Evolutionary conservation across 441 rosid species (phyloP).

Genomic region (Capsella rubella): DNA sequence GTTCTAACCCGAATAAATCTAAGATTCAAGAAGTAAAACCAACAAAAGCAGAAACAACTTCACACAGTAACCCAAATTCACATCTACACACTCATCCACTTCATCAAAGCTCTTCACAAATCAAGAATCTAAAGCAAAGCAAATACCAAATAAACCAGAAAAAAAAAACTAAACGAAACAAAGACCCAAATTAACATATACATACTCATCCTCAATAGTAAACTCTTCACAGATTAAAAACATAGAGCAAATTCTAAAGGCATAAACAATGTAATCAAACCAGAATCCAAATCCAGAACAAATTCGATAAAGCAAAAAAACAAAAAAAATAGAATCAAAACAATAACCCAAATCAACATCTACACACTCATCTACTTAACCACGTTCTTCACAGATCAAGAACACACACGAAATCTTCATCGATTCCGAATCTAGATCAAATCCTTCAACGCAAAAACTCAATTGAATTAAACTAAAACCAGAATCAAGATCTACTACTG

Average conservation of each 20-base stretch:
- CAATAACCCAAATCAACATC: background rate
- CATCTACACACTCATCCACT: background rate
- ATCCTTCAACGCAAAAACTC: background rate
- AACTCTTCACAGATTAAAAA: background rate
- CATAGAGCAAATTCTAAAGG: background rate
- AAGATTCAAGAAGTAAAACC: constrained; percentile 17
- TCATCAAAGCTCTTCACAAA: background rate
- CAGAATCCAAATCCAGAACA: background rate
- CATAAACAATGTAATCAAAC: background rate
- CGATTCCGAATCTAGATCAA: background rate
- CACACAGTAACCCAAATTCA: background rate
- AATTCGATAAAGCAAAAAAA: background rate
- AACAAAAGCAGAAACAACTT: background rate
- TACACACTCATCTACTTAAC: background rate
- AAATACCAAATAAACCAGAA: background rate
- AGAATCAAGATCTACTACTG: background rate
- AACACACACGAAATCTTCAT: background rate
- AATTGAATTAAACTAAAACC: background rate
- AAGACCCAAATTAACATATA: background rate
- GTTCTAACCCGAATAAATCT: background rate
- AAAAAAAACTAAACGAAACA: background rate
- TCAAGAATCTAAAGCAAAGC: background rate
- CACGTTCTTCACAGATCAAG: background rate
- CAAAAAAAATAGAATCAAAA: background rate
- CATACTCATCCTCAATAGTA: background rate